Evolutionary conservation across 352 stramenopile species (phyloP).

Genomic region (Phytophthora chlamydospora): DNA sequence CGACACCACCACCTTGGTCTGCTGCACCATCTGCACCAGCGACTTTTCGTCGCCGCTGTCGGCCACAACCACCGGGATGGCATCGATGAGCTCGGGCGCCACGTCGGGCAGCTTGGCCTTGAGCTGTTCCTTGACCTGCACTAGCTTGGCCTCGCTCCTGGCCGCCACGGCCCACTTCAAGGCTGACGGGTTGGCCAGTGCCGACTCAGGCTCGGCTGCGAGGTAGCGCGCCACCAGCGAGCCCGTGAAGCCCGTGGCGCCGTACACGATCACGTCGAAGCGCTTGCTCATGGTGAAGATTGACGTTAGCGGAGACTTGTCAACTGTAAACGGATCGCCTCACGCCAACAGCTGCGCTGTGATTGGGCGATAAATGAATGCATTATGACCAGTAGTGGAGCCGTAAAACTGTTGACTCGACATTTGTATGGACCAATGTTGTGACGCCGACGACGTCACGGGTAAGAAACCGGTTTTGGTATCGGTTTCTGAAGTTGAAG

Average conservation of each 20-base stretch:
- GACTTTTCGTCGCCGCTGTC: constrained; percentile 63
- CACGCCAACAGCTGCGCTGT: no score
- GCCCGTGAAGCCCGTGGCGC: constrained; percentile 91
- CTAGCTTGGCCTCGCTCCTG: constrained; percentile 78
- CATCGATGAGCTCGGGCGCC: constrained; percentile 43
- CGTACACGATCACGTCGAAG: constrained; percentile 83
- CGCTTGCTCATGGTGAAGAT: constrained; percentile 38
- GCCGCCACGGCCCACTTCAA: constrained; percentile 91
- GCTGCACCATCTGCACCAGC: constrained; percentile 72
- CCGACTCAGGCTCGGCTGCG: constrained; percentile 50
- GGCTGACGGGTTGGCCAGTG: constrained; percentile 20
- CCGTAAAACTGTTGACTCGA: no score
- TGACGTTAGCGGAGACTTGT: constrained; percentile 1
- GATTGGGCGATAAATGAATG: no score
- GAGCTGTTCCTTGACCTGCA: constrained; percentile 57
- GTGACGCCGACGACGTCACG: no score
- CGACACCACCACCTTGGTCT: constrained; percentile 81
- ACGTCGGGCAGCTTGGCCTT: constrained; percentile 55
- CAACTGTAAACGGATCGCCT: constrained; percentile 3
- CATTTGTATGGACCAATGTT: no score
- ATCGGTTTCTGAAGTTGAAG: no score
- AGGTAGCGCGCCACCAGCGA: constrained; percentile 74
- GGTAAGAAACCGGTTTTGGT: no score
- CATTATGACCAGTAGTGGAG: no score
- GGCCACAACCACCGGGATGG: constrained; percentile 56